Conservation (phyloP, 495 filamentous ascomycete genomes). For the Trichoderma asperelloides region DNA sequence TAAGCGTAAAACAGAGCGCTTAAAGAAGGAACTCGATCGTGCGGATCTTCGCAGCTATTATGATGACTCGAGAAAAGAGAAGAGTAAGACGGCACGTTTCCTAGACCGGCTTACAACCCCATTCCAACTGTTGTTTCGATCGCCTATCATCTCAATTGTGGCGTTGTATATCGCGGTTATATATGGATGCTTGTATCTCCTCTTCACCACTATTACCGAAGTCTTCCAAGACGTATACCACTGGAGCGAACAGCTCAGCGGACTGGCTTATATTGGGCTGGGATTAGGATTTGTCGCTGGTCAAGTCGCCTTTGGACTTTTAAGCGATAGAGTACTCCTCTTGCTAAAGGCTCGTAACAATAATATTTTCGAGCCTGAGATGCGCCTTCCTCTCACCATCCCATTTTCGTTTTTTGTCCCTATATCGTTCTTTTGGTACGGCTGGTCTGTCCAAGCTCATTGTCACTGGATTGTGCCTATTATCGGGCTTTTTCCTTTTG, state of each 20-base stretch:
- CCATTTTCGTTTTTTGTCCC: slow-evolving; percentile 31
- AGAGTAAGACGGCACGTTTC: slow-evolving; percentile 20
- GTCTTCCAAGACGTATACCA: slow-evolving; percentile 50
- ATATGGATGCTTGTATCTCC: slow-evolving; percentile 69
- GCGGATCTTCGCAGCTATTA: slow-evolving; percentile 29
- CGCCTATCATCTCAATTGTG: slow-evolving; percentile 58
- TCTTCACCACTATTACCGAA: slow-evolving; percentile 60
- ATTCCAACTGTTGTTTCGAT: slow-evolving; percentile 46
- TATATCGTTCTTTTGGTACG: slow-evolving; percentile 40
- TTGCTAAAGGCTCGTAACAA: slow-evolving; percentile 32
- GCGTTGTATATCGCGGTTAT: slow-evolving; percentile 67
- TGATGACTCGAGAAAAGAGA: slow-evolving; percentile 16
- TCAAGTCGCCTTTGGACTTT: not conserved
- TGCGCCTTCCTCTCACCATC: slow-evolving; percentile 35
- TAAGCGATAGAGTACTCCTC: slow-evolving; percentile 22
- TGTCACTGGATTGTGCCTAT: slow-evolving; percentile 42
- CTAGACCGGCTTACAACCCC: slow-evolving; percentile 40
- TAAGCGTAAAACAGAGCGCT: slow-evolving; percentile 34
- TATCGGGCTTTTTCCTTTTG: slow-evolving; percentile 40
- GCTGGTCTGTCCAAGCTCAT: slow-evolving; percentile 25
- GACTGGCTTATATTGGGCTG: slow-evolving; percentile 38
- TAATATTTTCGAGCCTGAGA: slow-evolving; percentile 43
- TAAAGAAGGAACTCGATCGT: slow-evolving; percentile 29
- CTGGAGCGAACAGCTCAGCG: slow-evolving; percentile 26
- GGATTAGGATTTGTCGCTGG: slow-evolving; percentile 35